Percentiles rank a stretch among this genome's conserved stretches.
Evolutionary conservation across 2,329 filamentous ascomycete genomes (phyloP).

Genomic region (Aspergillus cejpii): DNA sequence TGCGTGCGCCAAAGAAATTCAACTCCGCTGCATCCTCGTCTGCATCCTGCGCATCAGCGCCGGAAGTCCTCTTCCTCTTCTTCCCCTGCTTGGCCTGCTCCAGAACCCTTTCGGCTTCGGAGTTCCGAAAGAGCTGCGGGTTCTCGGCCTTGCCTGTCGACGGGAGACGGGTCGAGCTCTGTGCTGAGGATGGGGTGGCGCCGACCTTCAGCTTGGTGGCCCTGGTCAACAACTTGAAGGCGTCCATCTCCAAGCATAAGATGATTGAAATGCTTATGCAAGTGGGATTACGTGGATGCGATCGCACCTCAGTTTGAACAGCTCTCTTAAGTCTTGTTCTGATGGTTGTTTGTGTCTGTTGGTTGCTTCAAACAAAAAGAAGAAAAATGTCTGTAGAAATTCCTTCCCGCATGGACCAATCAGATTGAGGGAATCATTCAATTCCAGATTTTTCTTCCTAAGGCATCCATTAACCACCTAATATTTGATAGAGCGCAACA

Average conservation of each 20-base stretch:
- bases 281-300: neutral
- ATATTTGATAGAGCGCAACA: neutral
- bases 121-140: conserved; percentile 34
- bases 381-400: conserved; percentile 24
- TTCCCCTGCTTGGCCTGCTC: conserved; percentile 24
- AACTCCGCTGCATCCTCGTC: conserved; percentile 24
- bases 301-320: neutral
- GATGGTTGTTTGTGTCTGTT: conserved; percentile 11
- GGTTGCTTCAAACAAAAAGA: conserved; percentile 13
- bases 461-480: neutral
- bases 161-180: conserved; percentile 29
- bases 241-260: conserved; percentile 34
- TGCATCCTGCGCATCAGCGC: conserved; percentile 12
- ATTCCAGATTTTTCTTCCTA: neutral
- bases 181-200: conserved; percentile 20
- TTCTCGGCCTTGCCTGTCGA: conserved; percentile 38
- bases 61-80: conserved; percentile 35
- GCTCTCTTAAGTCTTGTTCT: neutral
- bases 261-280: conserved; percentile 6
- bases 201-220: conserved; percentile 39
- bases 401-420: conserved; percentile 31
- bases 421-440: conserved; percentile 15
- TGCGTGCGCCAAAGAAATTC: conserved; percentile 35
- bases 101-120: conserved; percentile 24
- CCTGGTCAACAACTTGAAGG: conserved; percentile 41